Conservation (phyloP, 129 eudicot species). For the Artemisia argyi region DNA sequence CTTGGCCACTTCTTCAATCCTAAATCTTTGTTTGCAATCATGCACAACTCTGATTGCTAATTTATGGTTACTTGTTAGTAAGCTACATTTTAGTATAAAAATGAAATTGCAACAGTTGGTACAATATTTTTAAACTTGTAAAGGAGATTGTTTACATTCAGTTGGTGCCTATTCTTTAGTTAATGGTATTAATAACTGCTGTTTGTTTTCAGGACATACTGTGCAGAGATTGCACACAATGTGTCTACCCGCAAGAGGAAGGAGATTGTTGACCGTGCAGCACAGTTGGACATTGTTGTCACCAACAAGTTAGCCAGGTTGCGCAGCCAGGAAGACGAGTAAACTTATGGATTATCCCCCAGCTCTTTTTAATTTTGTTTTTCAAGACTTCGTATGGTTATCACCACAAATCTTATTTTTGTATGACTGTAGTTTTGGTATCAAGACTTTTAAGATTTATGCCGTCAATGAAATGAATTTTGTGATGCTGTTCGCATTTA, state of each 20-base stretch:
- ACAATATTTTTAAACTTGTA: too few relatives aligned
- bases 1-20: not conserved
- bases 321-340: constrained; percentile 87
- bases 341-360: constrained; percentile 7
- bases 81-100: too few relatives aligned
- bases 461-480: constrained; percentile 5
- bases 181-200: not conserved
- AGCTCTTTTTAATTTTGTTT: not conserved
- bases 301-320: constrained; percentile 91
- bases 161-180: too few relatives aligned
- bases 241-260: constrained; percentile 75
- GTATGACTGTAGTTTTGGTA: constrained; percentile 12
- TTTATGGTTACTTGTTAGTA: too few relatives aligned
- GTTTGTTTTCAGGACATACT: constrained; percentile 52
- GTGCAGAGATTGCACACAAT: constrained; percentile 86
- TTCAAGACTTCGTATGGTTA: constrained; percentile 17
- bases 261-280: constrained; percentile 89
- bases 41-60: not conserved
- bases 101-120: too few relatives aligned
- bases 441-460: constrained; percentile 5
- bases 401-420: not conserved
- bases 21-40: not conserved
- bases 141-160: too few relatives aligned
- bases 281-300: constrained; percentile 80
- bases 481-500: not conserved